phyloP scores from a whole-genome alignment of 192 early-diverging fungal genomes.

The Backusella morwellensis region DNA sequence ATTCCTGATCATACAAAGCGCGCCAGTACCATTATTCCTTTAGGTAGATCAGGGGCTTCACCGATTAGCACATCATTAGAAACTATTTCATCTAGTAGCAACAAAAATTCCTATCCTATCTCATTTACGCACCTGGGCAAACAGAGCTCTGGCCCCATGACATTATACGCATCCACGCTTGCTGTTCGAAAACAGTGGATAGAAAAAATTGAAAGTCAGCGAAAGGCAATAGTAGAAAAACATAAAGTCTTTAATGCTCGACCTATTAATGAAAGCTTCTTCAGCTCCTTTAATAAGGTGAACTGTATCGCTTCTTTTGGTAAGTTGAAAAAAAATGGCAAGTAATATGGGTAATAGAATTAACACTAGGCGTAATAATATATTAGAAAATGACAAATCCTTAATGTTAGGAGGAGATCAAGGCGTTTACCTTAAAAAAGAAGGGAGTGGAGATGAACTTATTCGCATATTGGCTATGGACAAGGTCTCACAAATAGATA shows the following conservation, averaged over 20 bases:
- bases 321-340: constrained; percentile 2
- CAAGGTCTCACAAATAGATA: constrained; percentile 84
- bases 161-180: constrained; percentile 72
- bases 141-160: constrained; percentile 52
- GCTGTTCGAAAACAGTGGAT: constrained; percentile 81
- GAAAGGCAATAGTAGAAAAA: constrained; percentile 39
- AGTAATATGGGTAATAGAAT: neutral
- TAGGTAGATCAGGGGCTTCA: constrained; percentile 15
- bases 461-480: constrained; percentile 66
- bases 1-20: constrained; percentile 34
- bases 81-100: neutral
- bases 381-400: constrained; percentile 37
- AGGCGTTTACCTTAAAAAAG: constrained; percentile 73
- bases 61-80: neutral
- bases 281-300: constrained; percentile 53
- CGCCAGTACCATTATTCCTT: constrained; percentile 27
- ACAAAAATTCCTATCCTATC: constrained; percentile 12
- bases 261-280: constrained; percentile 50
- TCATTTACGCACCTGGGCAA: constrained; percentile 11
- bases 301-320: constrained; percentile 54
- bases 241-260: constrained; percentile 54
- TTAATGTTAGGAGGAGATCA: constrained; percentile 84
- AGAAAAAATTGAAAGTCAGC: constrained; percentile 73
- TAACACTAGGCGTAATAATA: neutral
- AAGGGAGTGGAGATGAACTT: constrained; percentile 41